Conservation (phyloP, 1,139 yeast species). For the Wickerhamomyces sp. region DNA sequence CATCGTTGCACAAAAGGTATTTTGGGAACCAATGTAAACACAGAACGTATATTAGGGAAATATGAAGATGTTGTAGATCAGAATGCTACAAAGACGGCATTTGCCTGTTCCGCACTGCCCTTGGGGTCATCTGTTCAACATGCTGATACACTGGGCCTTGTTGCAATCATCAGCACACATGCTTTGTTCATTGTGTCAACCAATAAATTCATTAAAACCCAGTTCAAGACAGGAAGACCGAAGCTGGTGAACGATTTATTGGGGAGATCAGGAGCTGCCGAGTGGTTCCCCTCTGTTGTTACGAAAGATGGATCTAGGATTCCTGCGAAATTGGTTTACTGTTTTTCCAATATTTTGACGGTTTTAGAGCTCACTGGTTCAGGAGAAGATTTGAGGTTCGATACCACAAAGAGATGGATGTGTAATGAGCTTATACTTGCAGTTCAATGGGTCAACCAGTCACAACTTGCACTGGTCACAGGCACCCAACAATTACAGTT, state of each 20-base stretch:
- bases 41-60: conserved; percentile 50
- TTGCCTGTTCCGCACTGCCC: conserved; percentile 45
- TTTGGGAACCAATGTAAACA: conserved; percentile 41
- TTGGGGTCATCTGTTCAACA: conserved; percentile 46
- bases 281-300: conserved; percentile 54
- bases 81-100: conserved; percentile 28
- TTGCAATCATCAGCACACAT: conserved; percentile 56
- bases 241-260: conserved; percentile 29
- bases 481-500: conserved; percentile 40
- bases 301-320: conserved; percentile 18
- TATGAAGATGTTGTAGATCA: conserved; percentile 20
- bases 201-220: conserved; percentile 47
- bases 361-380: conserved; percentile 44
- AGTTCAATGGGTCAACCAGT: conserved; percentile 56
- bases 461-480: conserved; percentile 43
- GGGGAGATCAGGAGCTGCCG: conserved; percentile 42
- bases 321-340: conserved; percentile 54
- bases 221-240: conserved; percentile 47
- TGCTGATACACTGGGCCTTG: conserved; percentile 52
- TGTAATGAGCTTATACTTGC: conserved; percentile 44
- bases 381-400: conserved; percentile 34
- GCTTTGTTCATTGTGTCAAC: conserved; percentile 52
- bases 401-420: conserved; percentile 41
- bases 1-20: conserved; percentile 55
- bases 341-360: conserved; percentile 58